Percentiles rank a stretch among this genome's conserved stretches.
These are phyloP conservation scores for Quercus cerris DNA, from an alignment of 306 rosid species.

Conservation along the genomic window DNA sequence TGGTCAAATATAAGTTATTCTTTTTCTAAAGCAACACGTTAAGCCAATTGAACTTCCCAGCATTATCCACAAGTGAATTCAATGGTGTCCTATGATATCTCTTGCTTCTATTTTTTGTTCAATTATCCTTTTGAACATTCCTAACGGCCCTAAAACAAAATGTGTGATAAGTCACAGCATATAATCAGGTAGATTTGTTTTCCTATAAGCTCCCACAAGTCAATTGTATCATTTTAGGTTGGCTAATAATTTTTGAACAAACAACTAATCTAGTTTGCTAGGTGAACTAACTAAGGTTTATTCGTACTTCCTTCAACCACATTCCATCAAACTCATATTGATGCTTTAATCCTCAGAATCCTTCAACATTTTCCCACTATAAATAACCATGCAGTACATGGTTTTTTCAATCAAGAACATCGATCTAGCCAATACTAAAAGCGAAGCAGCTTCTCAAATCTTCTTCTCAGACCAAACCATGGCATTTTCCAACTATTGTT, in stretches of 20 bases:
- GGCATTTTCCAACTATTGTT: slow-evolving; percentile 1
- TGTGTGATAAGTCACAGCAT: too few relatives aligned
- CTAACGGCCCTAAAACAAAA: too few relatives aligned
- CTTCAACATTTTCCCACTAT: background rate
- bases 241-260: background rate
- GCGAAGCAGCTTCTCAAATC: background rate
- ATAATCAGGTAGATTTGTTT: too few relatives aligned
- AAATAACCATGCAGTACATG: background rate
- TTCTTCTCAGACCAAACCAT: background rate
- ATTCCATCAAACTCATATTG: slow-evolving; percentile 11
- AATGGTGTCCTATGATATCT: too few relatives aligned
- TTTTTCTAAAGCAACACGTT: too few relatives aligned
- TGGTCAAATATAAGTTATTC: too few relatives aligned
- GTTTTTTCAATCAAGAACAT: background rate
- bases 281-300: slow-evolving; percentile 7
- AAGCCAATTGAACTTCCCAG: too few relatives aligned
- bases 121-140: too few relatives aligned
- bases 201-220: background rate
- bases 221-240: background rate
- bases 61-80: too few relatives aligned
- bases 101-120: too few relatives aligned
- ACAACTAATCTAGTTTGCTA: background rate
- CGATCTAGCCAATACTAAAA: background rate
- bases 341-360: background rate
- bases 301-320: background rate